These are phyloP conservation scores for Rhodotorula graminis DNA, from an alignment of 768 basidiomycete genomes.

Conservation along the genomic window DNA sequence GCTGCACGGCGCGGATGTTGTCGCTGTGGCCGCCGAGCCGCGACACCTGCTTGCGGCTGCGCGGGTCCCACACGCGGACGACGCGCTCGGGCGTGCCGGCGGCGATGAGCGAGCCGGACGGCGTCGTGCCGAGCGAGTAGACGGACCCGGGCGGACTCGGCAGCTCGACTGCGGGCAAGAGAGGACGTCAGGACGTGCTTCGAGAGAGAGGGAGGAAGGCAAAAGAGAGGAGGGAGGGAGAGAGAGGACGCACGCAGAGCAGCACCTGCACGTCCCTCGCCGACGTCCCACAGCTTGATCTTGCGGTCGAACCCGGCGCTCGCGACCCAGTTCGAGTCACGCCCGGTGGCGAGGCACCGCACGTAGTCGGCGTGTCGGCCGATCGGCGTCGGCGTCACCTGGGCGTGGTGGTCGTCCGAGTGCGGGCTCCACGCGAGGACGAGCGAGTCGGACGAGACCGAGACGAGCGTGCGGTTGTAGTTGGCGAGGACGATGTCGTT, in stretches of 20 bases:
- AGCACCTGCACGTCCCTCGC: conserved; percentile 44
- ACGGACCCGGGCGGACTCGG: conserved; percentile 62
- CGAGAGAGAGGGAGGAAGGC: conserved; percentile 15
- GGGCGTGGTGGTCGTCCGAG: conserved; percentile 42
- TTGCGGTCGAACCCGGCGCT: conserved; percentile 92
- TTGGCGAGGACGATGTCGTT: conserved; percentile 91
- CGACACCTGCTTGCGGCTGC: conserved; percentile 65
- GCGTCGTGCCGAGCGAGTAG: conserved; percentile 75
- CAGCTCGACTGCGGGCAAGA: conserved; percentile 48
- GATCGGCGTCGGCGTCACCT: conserved; percentile 45
- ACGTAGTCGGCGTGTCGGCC: conserved; percentile 83
- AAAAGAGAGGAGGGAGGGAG: too few species aligned
- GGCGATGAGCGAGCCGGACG: conserved; percentile 72
- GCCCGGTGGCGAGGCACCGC: conserved; percentile 47
- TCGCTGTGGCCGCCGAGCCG: conserved; percentile 96
- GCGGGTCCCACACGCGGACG: conserved; percentile 86
- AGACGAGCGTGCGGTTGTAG: conserved; percentile 81
- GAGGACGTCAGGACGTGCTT: conserved; percentile 41
- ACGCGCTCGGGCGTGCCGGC: conserved; percentile 90
- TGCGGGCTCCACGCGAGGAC: conserved; percentile 92
- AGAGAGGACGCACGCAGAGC: conserved; percentile 34
- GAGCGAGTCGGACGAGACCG: conserved; percentile 92
- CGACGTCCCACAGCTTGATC: conserved; percentile 89
- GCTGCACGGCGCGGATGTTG: conserved; percentile 82
- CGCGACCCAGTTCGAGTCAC: conserved; percentile 78